phyloP scores from a whole-genome alignment of 352 stramenopile species.

The Pythium volutum region DNA sequence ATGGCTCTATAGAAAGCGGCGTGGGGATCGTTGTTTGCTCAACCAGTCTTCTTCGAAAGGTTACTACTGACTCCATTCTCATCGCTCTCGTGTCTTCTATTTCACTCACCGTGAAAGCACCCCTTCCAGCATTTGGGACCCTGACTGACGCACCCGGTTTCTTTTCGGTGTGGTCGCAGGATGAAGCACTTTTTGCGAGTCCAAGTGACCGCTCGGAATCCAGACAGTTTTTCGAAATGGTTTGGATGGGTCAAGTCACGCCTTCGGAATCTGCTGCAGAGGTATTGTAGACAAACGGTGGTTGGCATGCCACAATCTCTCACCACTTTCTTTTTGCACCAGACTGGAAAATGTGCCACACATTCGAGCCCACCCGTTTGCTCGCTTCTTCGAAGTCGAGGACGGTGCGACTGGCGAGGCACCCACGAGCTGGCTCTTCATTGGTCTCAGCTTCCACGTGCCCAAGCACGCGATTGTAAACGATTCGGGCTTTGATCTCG shows the following conservation, averaged over 20 bases:
- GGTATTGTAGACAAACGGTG: conserved; percentile 28
- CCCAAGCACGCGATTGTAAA: conserved; percentile 24
- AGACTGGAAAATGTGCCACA: conserved; percentile 63
- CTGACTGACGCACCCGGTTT: conserved; percentile 1
- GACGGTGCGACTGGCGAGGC: conserved; percentile 20
- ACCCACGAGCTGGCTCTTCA: conserved; percentile 71
- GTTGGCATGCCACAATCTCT: neutral
- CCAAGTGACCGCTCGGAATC: conserved; percentile 54
- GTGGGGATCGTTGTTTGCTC: conserved; percentile 80
- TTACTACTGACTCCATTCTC: conserved; percentile 26
- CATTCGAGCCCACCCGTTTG: conserved; percentile 68
- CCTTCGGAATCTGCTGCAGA: conserved; percentile 74
- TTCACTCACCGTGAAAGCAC: neutral
- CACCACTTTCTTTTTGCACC: neutral
- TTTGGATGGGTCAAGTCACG: conserved; percentile 89
- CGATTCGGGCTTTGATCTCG: conserved; percentile 34
- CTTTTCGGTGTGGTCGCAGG: conserved; percentile 24
- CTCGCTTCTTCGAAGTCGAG: conserved; percentile 78
- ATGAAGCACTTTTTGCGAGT: conserved; percentile 81
- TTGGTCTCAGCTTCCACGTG: conserved; percentile 64
- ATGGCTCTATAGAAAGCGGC: conserved; percentile 46
- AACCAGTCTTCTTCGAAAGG: conserved; percentile 75
- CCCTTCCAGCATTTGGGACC: neutral
- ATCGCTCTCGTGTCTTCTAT: neutral
- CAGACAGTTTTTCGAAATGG: conserved; percentile 64